phyloP scores from a whole-genome alignment of 805 yeast species.

The Wickerhamomyces alni region DNA sequence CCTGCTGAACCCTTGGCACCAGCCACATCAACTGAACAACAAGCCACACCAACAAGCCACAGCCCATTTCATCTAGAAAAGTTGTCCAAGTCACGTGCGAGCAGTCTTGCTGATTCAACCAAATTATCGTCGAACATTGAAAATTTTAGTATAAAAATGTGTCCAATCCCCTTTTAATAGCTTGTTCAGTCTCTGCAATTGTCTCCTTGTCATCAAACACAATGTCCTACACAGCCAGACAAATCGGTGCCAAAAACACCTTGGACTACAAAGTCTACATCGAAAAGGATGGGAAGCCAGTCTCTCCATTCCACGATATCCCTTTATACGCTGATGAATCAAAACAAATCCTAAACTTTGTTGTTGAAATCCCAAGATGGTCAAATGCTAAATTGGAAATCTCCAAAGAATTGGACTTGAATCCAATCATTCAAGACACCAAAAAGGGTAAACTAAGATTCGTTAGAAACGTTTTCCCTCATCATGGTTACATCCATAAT shows the following conservation, averaged over 20 bases:
- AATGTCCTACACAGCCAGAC: slow-evolving; percentile 1
- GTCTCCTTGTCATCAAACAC: not conserved
- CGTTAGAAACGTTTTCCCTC: slow-evolving; percentile 75
- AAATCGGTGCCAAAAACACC: slow-evolving; percentile 83
- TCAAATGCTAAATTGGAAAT: slow-evolving; percentile 81
- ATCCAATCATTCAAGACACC: slow-evolving; percentile 77
- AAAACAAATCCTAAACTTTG: slow-evolving; percentile 48
- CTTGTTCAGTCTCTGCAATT: not conserved
- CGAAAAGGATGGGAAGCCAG: slow-evolving; percentile 89
- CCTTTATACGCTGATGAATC: slow-evolving; percentile 46
- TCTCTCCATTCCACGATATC: slow-evolving; percentile 83
- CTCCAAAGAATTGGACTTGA: slow-evolving; percentile 46
- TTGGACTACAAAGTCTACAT: slow-evolving; percentile 87
- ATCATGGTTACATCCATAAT: slow-evolving; percentile 79
- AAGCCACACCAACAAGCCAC: too few relatives aligned
- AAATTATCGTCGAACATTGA: too few relatives aligned
- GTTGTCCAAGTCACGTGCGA: too few relatives aligned
- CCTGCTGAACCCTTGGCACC: too few relatives aligned
- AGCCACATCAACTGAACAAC: too few relatives aligned
- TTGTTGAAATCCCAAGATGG: slow-evolving; percentile 79
- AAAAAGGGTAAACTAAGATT: slow-evolving; percentile 73
- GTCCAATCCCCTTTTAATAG: not conserved
- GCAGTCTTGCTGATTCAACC: too few relatives aligned
- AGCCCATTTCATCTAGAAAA: too few relatives aligned
- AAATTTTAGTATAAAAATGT: too few relatives aligned